These are phyloP conservation scores for Cucumis cinereus DNA, from an alignment of 306 rosid genomes.

Conservation along the genomic window DNA sequence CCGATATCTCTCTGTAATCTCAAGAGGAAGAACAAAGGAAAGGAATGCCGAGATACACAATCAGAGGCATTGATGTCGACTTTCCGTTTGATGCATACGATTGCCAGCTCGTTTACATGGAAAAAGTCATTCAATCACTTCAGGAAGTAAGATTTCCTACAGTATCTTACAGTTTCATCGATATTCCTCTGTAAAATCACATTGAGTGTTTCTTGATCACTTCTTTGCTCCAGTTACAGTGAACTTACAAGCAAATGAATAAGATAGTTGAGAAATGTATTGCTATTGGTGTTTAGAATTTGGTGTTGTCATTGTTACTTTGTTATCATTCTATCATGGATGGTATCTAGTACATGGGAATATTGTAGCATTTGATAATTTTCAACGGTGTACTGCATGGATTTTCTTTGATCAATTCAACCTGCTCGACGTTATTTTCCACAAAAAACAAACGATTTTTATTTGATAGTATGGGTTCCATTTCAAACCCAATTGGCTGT, in stretches of 20 bases:
- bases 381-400: neutral
- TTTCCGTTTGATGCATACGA: slow-evolving; percentile 87
- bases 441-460: neutral
- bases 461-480: too few relatives aligned
- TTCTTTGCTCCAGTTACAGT: neutral
- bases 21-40: neutral
- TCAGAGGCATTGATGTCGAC: slow-evolving; percentile 72
- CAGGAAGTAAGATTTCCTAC: slow-evolving; percentile 39
- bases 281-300: neutral
- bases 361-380: neutral
- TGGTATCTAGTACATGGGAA: neutral
- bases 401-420: neutral
- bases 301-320: neutral
- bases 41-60: slow-evolving; percentile 66
- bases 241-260: neutral
- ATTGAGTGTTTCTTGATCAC: neutral
- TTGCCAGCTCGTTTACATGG: slow-evolving; percentile 90
- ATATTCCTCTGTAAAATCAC: neutral
- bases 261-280: neutral
- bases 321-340: neutral
- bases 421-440: neutral
- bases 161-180: neutral
- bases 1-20: neutral
- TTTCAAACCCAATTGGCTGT: too few relatives aligned
- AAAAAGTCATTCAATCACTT: slow-evolving; percentile 79